These are phyloP conservation scores for Hypomontagnella submonticulosa DNA, from an alignment of 495 filamentous ascomycete genomes.

Conservation along the genomic window DNA sequence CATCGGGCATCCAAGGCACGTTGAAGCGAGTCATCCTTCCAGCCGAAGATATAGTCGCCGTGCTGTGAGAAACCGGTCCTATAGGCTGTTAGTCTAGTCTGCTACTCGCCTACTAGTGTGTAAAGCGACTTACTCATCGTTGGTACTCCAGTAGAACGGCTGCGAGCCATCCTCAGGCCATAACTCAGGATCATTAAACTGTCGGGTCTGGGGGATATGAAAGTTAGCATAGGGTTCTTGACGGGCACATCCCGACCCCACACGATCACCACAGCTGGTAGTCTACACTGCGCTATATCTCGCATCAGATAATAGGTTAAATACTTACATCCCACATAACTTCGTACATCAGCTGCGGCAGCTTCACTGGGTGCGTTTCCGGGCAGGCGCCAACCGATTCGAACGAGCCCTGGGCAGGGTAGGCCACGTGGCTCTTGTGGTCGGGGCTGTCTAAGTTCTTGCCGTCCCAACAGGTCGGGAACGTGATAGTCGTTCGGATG, in stretches of 20 bases:
- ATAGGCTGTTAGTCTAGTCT: conserved; percentile 1
- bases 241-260: too few species aligned
- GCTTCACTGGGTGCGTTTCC: conserved; percentile 48
- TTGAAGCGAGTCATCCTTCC: conserved; percentile 51
- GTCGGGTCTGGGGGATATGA: conserved; percentile 44
- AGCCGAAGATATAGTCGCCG: conserved; percentile 52
- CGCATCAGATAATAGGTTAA: neutral
- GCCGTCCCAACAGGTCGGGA: conserved; percentile 71
- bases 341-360: conserved; percentile 57
- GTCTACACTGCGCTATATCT: too few species aligned
- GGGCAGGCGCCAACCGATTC: conserved; percentile 47
- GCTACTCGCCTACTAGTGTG: neutral
- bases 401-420: conserved; percentile 51
- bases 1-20: conserved; percentile 51
- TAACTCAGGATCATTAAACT: conserved; percentile 52
- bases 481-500: conserved; percentile 54
- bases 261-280: too few species aligned
- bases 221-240: neutral
- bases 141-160: conserved; percentile 59
- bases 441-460: conserved; percentile 67
- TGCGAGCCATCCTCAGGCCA: conserved; percentile 56
- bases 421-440: conserved; percentile 68
- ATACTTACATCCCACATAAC: conserved; percentile 55
- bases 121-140: conserved; percentile 47
- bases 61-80: conserved; percentile 51